A percentile compares a stretch with the other conserved stretches of the same genome.
Conservation (phyloP, 2,329 filamentous ascomycete species). For the Aureobasidium musti region DNA sequence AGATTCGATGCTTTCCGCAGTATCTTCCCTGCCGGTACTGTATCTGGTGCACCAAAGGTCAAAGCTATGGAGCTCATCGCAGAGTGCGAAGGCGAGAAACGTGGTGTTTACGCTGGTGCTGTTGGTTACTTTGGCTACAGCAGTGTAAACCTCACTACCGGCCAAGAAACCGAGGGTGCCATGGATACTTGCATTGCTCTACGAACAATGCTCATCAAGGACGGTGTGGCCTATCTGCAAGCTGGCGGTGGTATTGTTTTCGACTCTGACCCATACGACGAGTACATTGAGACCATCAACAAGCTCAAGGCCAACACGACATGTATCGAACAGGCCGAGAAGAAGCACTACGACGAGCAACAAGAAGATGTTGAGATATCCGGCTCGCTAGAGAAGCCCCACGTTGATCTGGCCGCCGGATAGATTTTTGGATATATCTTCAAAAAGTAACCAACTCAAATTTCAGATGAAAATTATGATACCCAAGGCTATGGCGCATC, state of each 20-base stretch:
- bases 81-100: conserved; percentile 89
- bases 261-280: conserved; percentile 85
- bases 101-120: conserved; percentile 92
- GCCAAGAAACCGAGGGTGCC: conserved; percentile 69
- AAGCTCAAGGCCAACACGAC: conserved; percentile 89
- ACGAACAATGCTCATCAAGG: conserved; percentile 92
- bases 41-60: conserved; percentile 93
- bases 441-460: neutral
- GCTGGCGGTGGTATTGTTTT: conserved; percentile 88
- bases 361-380: conserved; percentile 32
- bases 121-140: conserved; percentile 96
- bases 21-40: conserved; percentile 96
- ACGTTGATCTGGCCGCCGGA: conserved; percentile 31
- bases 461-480: conserved; percentile 17
- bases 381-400: conserved; percentile 17
- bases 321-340: conserved; percentile 82
- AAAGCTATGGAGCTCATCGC: conserved; percentile 96
- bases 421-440: neutral
- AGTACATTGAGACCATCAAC: conserved; percentile 96
- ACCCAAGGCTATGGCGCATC: neutral
- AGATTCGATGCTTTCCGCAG: conserved; percentile 91
- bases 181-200: conserved; percentile 88
- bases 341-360: conserved; percentile 59
- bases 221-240: conserved; percentile 88
- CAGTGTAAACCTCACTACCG: conserved; percentile 60